Evolutionary conservation across 345 rosid genomes (phyloP), one percentile per base, ranked within the genome.

Genomic region (Pugionium dolabratum): DNA sequence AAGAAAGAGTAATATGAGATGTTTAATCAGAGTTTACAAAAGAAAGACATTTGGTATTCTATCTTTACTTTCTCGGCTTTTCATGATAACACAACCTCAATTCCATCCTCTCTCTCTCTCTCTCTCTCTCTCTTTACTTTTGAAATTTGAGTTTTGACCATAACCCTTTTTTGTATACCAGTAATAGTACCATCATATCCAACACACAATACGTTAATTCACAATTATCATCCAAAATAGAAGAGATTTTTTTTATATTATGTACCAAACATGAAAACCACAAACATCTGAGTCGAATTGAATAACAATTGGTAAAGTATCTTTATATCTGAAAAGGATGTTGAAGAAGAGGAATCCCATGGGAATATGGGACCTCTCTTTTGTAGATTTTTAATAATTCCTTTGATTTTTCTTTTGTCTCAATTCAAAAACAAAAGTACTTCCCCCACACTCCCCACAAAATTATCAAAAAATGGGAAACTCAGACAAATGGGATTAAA

Each of bases 41-140:
- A 66, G 56, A 52, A 64, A 18, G 67, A 39, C 76, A 66, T 66
- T 67, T 72, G 76, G 66, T 73, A 56, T 66, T 66, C 56, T 66
- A 51, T 43, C 26, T 44, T 52, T 27, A 51, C 76, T 66, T 66
- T 73, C 72, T 73, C 76, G 52, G 6, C 76, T 73, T 73, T 73
- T 53, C 33, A 73, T 53, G 72, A 18, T 28, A 35, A 36, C 46
- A 42, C 54, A 58, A 50, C 62, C 62, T 51, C 65, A 43, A 43
- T 72, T 65, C 43, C 36, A 58, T 50, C 46, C 37, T 39, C 44
- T 47, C 40, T 27, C 63, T 50, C 18, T 18, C n/a, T n/a, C n/a
- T n/a, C n/a, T n/a, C 18, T 18, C 18, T 18, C 18, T 18, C 18
- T 18, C 18, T 18, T 18, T 18, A 18, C 18, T 18, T 18, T 18